These are phyloP conservation scores for Rutstroemia sp. DNA, from an alignment of 2,329 filamentous ascomycete species.

Conservation along the genomic window DNA sequence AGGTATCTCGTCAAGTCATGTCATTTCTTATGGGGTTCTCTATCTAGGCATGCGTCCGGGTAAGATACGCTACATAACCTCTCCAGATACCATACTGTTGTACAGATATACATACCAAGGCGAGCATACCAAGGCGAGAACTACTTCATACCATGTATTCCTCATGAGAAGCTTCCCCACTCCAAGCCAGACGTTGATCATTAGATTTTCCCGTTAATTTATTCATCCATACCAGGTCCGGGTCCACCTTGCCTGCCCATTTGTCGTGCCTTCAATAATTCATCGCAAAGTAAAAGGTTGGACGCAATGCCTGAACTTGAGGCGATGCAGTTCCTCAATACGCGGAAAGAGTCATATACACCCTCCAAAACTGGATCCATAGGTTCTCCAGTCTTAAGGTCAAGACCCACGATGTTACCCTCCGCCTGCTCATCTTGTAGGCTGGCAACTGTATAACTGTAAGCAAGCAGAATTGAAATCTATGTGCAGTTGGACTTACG, in stretches of 20 bases:
- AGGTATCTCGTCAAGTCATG: no score
- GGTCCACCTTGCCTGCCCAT: constrained; percentile 66
- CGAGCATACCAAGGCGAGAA: background rate
- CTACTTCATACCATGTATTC: background rate
- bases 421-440: constrained; percentile 81
- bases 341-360: constrained; percentile 93
- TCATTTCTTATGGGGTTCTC: background rate
- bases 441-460: constrained; percentile 56
- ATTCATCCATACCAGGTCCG: constrained; percentile 55
- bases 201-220: constrained; percentile 13
- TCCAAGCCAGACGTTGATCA: background rate
- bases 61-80: background rate
- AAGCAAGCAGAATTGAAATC: constrained; percentile 11
- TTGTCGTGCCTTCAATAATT: constrained; percentile 94
- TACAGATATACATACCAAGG: background rate
- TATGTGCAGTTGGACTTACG: constrained; percentile 48
- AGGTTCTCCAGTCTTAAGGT: constrained; percentile 78
- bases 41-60: background rate
- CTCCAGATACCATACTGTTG: background rate
- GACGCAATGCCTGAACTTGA: constrained; percentile 93
- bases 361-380: constrained; percentile 94
- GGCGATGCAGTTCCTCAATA: constrained; percentile 86
- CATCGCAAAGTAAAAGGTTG: constrained; percentile 91
- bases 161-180: background rate
- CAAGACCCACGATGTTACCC: constrained; percentile 78